phyloP scores from a whole-genome alignment of 257 asterid genomes.

The Prunella vulgaris region DNA sequence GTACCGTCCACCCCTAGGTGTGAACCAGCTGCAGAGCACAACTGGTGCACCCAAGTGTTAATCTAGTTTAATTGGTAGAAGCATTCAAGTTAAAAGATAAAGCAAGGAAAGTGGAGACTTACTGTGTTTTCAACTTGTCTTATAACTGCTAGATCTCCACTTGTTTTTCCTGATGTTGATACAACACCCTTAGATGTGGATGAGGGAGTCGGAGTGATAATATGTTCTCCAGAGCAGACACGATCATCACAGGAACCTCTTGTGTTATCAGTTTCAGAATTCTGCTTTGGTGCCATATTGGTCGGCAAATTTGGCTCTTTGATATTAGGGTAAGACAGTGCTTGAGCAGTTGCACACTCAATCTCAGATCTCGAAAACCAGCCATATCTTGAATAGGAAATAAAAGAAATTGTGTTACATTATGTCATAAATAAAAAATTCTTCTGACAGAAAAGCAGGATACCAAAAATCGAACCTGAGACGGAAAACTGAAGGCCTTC shows the following conservation, averaged over 20 bases:
- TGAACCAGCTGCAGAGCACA: too few species aligned
- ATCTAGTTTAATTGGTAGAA: not conserved
- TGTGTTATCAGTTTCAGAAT: conserved; percentile 29
- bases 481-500: conserved; percentile 83
- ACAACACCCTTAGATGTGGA: conserved; percentile 26
- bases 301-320: conserved; percentile 28
- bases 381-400: conserved; percentile 62
- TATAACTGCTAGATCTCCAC: conserved; percentile 25
- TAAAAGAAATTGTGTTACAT: conserved; percentile 17
- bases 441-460: conserved; percentile 6
- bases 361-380: conserved; percentile 74
- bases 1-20: too few species aligned
- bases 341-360: conserved; percentile 43
- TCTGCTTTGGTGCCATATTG: conserved; percentile 27
- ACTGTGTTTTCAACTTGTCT: conserved; percentile 55
- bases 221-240: conserved; percentile 29
- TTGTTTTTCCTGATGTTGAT: conserved; percentile 29
- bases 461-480: conserved; percentile 55
- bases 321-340: conserved; percentile 35
- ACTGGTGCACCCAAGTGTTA: too few species aligned
- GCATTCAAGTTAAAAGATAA: conserved; percentile 5
- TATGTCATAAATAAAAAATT: not conserved
- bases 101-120: conserved; percentile 11
- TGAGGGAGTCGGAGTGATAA: conserved; percentile 29
- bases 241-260: conserved; percentile 23